Base-by-base conservation (phyloP, 2,329 filamentous ascomycete genomes). In the Colletotrichum ledebouriae region DNA sequence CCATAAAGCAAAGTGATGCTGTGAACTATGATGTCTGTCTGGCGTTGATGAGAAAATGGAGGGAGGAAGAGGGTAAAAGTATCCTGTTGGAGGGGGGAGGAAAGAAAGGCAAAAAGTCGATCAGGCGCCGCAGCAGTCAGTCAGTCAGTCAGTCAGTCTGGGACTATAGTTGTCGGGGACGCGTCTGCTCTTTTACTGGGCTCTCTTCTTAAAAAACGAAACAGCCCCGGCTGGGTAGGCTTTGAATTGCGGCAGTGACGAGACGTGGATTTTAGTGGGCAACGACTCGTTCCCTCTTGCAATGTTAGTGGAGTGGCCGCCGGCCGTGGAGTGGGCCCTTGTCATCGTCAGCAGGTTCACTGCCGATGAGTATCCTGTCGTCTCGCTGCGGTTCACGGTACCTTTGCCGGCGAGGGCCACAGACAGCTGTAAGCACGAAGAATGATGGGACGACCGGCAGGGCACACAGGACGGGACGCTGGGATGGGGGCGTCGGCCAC, bases 181-280 rank as follows among this genome's bases (percentile, higher is more conserved):
- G 63, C 59, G 64, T 59, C 59, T 52, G 58, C 64, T 55, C 59
- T 69, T 67, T 67, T 59, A 7, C 29, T 29, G 29, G 29, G 29
- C 53, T 63, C 29, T 50, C 53, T 63, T 11, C 15, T 42, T 67
- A n/a, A 70, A 63, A 62, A 67, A 17, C 65, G 65, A 68, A 65
- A 68, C 65, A 68, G 65, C 47, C 64, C 61, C 15, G 53, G 65
- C 65, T 59, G 22, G 22, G 4, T 25, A 61, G 52, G 46, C 55
- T 33, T 68, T 47, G 65, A 55, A 65, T 55, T 68, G 65, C 65
- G 65, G 65, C 65, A 68, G 65, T 60, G 65, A 68, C 65, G 65
- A 65, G 65, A 65, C 55, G 61, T 65, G 65, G 65, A 64, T 42
- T 47, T 64, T 53, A 55, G 65, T 64, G 60, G 65, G 49, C 65